These are phyloP conservation scores for Prunus dulcis DNA, from an alignment of 306 rosid genomes.

Conservation along the genomic window DNA sequence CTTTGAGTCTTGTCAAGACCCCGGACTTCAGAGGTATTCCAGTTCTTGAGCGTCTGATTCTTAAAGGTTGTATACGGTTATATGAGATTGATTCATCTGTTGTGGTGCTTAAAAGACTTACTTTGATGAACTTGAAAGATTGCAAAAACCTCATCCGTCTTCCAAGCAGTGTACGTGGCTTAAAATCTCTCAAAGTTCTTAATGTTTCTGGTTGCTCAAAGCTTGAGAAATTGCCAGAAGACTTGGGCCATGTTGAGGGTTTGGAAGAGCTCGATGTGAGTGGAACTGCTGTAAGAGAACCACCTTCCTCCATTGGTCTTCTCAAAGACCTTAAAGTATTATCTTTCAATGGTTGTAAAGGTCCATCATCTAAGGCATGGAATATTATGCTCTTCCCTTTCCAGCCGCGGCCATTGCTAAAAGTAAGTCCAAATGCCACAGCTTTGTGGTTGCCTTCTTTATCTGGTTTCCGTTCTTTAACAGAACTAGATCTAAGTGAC, in stretches of 20 bases:
- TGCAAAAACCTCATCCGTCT: background rate
- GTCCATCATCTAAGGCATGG: background rate
- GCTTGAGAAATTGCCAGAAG: conserved; percentile 1
- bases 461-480: background rate
- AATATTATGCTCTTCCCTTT: background rate
- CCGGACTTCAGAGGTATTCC: background rate
- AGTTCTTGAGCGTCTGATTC: background rate
- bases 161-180: background rate
- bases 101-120: background rate
- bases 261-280: background rate
- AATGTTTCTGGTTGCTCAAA: conserved; percentile 2
- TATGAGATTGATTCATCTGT: background rate
- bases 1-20: background rate
- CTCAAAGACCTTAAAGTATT: background rate
- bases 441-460: background rate
- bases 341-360: background rate
- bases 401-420: background rate
- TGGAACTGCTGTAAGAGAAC: background rate
- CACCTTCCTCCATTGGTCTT: background rate
- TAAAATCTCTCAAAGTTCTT: background rate
- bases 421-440: background rate
- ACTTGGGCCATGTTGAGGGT: background rate
- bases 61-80: background rate
- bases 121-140: background rate
- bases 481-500: background rate